Evolutionary conservation across 2,329 filamentous ascomycete species (phyloP), one percentile per base, ranked within the genome.

Genomic region (Cordyceps cicadae): DNA sequence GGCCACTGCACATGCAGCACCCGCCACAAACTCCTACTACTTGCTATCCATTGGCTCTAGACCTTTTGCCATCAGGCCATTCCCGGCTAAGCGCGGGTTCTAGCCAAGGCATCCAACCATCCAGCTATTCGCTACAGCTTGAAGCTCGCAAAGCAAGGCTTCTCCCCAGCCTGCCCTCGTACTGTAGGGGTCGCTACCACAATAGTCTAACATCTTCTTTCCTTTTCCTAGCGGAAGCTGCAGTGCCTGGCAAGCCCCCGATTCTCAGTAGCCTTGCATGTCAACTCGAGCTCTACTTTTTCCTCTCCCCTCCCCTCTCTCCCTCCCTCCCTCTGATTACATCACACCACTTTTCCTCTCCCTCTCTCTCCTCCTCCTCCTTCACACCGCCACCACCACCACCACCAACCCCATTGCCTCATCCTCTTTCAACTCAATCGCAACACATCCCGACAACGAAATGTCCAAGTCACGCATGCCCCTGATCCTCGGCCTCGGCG

Each of bases 401-500:
- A 4, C 24, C 39, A 17, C 24, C 29, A 43, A 45, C 17, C 17
- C 32, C 24, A 24, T 24, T 24, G 3, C 54, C 37, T 29, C 11
- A 6, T 24, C 11, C 39, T 7, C 7, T 46, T 11, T 19, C 39
- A 55, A 45, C 32, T 52, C 55, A 51, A n/a, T 11, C 6, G 17
- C 54, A 45, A 11, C 54, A 45, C 9, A 32, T 9, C 66, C 64
- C 7, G 5, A 29, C 29, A 29, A 74, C 65, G 74, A 54, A 65
- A 82, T 81, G 79, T 78, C 77, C 65, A 73, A 70, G 63, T 79
- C 79, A 54, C 75, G 75, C 66, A 67, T 75, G 48, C 79, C 81
- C 66, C 67, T 79, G 65, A 70, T 78, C 67, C 70, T 87, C 67
- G 88, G 87, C 67, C 75, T 85, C 66, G 83, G 80, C 62, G 85